phyloP scores from a whole-genome alignment of 495 filamentous ascomycete genomes.

The Hypoxylon fragiforme region DNA sequence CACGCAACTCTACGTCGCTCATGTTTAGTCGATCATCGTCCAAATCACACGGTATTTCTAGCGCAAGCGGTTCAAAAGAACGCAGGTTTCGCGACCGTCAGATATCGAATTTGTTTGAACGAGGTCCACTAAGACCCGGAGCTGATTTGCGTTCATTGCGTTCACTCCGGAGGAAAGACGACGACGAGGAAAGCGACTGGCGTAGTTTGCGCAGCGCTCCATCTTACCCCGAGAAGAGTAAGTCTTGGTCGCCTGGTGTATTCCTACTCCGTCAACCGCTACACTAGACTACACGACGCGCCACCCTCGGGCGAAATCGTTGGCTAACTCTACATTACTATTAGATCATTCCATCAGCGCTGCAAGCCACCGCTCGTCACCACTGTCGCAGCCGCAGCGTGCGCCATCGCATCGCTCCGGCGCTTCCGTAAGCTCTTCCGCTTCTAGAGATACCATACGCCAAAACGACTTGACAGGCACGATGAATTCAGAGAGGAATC shows the following conservation, averaged over 20 bases:
- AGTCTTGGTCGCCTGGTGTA: slow-evolving; percentile 21
- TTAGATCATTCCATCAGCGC: slow-evolving; percentile 46
- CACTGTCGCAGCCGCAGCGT: slow-evolving; percentile 26
- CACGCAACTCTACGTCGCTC: slow-evolving; percentile 34
- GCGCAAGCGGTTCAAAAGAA: slow-evolving; percentile 39
- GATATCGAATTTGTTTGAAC: slow-evolving; percentile 44
- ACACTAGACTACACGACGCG: background rate
- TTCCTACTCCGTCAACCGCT: slow-evolving; percentile 7
- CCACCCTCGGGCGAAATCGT: slow-evolving; percentile 20
- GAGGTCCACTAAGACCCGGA: slow-evolving; percentile 40
- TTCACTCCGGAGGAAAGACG: slow-evolving; percentile 46
- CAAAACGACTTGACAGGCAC: slow-evolving; percentile 48
- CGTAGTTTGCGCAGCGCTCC: slow-evolving; percentile 31
- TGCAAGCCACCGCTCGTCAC: slow-evolving; percentile 34
- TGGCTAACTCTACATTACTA: slow-evolving; percentile 25
- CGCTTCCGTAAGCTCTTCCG: slow-evolving; percentile 45
- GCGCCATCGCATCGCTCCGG: slow-evolving; percentile 50
- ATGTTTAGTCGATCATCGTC: slow-evolving; percentile 55
- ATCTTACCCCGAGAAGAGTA: slow-evolving; percentile 52
- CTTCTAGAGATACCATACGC: slow-evolving; percentile 44
- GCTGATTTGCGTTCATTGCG: slow-evolving; percentile 42
- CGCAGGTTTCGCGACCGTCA: slow-evolving; percentile 41
- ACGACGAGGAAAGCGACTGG: slow-evolving; percentile 40
- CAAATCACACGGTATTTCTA: slow-evolving; percentile 38
- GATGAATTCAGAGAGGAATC: slow-evolving; percentile 78